A percentile compares a stretch with the other conserved stretches of the same genome.
Conservation (phyloP, 208 protist genomes). For the Crithidia bombi region DNA sequence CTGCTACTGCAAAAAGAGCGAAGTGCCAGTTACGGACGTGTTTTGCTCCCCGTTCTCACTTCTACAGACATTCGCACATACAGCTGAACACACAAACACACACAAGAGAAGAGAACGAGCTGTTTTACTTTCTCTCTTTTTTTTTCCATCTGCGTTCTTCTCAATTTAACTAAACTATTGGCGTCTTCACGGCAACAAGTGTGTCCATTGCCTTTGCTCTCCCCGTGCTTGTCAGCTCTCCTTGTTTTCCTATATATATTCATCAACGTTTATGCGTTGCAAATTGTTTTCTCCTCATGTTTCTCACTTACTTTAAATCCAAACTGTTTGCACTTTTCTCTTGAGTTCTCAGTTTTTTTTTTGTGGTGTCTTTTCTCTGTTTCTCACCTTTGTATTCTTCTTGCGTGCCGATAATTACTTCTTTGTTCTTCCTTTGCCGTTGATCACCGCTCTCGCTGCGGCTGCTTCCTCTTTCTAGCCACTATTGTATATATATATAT, state of each 20-base stretch:
- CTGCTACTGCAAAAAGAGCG: not conserved
- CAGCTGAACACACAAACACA: too few relatives aligned
- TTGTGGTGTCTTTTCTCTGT: not conserved
- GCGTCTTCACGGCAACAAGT: not conserved
- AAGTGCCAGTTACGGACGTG: not conserved
- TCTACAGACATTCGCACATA: not conserved
- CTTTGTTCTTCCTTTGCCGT: too few relatives aligned
- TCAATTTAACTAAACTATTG: conserved; percentile 13
- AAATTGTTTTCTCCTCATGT: conserved; percentile 6
- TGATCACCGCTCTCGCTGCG: too few relatives aligned
- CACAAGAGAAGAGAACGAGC: not conserved
- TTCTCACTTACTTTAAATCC: conserved; percentile 15
- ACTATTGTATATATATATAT: not conserved
- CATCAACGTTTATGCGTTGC: not conserved
- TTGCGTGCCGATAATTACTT: too few relatives aligned
- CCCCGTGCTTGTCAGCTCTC: not conserved
- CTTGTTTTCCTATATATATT: not conserved
- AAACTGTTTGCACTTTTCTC: not conserved
- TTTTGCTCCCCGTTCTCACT: not conserved
- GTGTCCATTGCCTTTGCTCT: not conserved
- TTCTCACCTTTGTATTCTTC: not conserved
- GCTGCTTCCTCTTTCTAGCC: not conserved
- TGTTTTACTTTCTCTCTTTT: conserved; percentile 9
- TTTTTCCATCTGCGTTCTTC: conserved; percentile 18
- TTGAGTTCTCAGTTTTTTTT: not conserved